Evolutionary conservation across 2,329 filamentous ascomycete genomes (phyloP), one percentile per base, ranked within the genome.

Genomic region (Colletotrichum tofieldiae): DNA sequence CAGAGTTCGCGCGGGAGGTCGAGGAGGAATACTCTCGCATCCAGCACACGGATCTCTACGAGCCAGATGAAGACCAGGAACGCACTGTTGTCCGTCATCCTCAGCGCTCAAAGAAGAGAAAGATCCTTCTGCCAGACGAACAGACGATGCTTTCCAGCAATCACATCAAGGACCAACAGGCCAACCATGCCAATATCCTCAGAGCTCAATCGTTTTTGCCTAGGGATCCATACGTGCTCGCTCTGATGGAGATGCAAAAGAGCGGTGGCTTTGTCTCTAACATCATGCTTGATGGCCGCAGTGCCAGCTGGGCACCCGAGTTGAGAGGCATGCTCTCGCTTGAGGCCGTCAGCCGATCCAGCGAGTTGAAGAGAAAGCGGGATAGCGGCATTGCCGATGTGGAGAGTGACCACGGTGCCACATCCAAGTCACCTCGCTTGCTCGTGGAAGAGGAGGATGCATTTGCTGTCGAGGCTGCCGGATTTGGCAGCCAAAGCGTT

Each of bases 281-380:
- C 77, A 92, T 98, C 74, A 92, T 98, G 84, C 92, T 93, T 64
- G 94, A 95, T 73, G 93, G 92, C 47, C 91, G 93, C 74, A 92
- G 92, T 76, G 88, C 90, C 75, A 90, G 90, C 52, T 98, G 95
- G 95, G 96, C 96, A 4, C 96, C 96, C 0, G 96, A 99, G 83
- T 88, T 99, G 26, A 92, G 94, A 72, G 94, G 93, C n/a, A 91
- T 99, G 77, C 86, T 98, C n/a, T 97, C 95, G 1, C 86, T 98
- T 52, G 94, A 97, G 75, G 89, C 94, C 18, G 89, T 97, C 20
- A 92, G 92, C 73, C 91, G 91, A 69, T 89, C 92, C 52, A 93
- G 91, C 70, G 94, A 97, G 73, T 88, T 96, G 67, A 99, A 98
- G 89, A 91, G 96, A 71, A 99, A 99, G 88, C 92, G 96, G 37